A percentile compares a stretch with the other conserved stretches of the same genome.
Evolutionary conservation across 1,284 basidiomycete genomes (phyloP).

Genomic region (Boletus holoroseus): DNA sequence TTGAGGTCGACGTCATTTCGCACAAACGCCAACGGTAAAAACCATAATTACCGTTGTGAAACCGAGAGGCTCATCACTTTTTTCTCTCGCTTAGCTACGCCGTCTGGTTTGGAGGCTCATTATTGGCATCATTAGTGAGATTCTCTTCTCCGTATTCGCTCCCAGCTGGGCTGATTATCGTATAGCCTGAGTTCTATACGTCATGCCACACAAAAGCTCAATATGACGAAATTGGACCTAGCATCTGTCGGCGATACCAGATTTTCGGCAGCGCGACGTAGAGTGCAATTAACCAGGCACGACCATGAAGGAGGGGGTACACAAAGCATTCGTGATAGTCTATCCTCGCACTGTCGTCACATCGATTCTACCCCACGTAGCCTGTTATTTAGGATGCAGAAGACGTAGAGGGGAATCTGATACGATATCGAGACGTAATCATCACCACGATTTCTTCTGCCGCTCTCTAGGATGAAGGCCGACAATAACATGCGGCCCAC

Average conservation of each 20-base stretch:
- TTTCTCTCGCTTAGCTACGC: conserved; percentile 59
- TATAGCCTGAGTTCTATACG: conserved; percentile 92
- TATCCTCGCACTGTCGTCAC: not conserved
- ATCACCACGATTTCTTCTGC: not conserved
- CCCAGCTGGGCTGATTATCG: conserved; percentile 1
- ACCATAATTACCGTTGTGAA: not conserved
- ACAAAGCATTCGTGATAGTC: not conserved
- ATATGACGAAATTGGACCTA: conserved; percentile 96
- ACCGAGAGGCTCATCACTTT: conserved; percentile 7
- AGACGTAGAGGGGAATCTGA: not conserved
- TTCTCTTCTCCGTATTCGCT: not conserved
- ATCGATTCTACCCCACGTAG: not conserved
- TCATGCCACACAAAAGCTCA: conserved; percentile 96
- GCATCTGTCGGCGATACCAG: conserved; percentile 91
- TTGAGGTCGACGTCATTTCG: conserved; percentile 95
- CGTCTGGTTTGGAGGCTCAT: conserved; percentile 97
- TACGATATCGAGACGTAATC: too few relatives aligned
- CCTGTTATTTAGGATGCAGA: conserved; percentile 13
- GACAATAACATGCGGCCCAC: not conserved
- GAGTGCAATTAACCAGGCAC: not conserved
- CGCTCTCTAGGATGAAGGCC: conserved; percentile 17
- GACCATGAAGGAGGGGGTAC: not conserved
- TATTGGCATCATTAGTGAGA: conserved; percentile 81
- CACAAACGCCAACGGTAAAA: conserved; percentile 91
- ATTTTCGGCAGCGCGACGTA: conserved; percentile 89